A percentile compares a stretch with the other conserved stretches of the same genome.
Evolutionary conservation across 257 asterid genomes (phyloP).

Genomic region (Nicotiana tabacum): DNA sequence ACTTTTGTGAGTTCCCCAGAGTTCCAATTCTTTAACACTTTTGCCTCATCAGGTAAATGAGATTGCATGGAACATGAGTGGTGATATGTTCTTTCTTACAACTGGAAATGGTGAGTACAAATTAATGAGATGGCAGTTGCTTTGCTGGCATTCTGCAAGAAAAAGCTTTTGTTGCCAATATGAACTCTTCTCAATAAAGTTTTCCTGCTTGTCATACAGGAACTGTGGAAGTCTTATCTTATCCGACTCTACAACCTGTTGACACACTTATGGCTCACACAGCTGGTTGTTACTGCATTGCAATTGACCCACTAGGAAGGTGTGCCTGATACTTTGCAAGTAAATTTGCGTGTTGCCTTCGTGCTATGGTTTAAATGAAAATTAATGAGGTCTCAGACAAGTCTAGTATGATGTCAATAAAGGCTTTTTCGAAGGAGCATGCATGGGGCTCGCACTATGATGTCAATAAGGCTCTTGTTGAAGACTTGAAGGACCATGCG

Average conservation of each 20-base stretch:
- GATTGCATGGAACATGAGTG: constrained; percentile 64
- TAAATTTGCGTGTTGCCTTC: neutral
- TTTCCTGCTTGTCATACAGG: constrained; percentile 31
- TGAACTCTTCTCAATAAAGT: neutral
- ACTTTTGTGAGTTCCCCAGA: neutral
- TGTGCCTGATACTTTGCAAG: constrained; percentile 17
- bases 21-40: neutral
- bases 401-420: neutral
- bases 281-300: constrained; percentile 99
- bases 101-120: constrained; percentile 82
- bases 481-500: too few species aligned
- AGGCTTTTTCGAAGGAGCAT: neutral
- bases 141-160: neutral
- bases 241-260: constrained; percentile 75
- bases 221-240: constrained; percentile 92
- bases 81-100: constrained; percentile 87
- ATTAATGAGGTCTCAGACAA: neutral
- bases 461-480: neutral
- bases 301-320: constrained; percentile 95
- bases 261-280: constrained; percentile 94
- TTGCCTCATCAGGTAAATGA: constrained; percentile 73
- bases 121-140: neutral
- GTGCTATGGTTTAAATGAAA: neutral
- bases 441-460: neutral
- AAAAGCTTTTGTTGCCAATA: neutral